These are phyloP conservation scores for Austroboletus novae-zelandiae DNA, from an alignment of 1,284 basidiomycete genomes.

Conservation along the genomic window DNA sequence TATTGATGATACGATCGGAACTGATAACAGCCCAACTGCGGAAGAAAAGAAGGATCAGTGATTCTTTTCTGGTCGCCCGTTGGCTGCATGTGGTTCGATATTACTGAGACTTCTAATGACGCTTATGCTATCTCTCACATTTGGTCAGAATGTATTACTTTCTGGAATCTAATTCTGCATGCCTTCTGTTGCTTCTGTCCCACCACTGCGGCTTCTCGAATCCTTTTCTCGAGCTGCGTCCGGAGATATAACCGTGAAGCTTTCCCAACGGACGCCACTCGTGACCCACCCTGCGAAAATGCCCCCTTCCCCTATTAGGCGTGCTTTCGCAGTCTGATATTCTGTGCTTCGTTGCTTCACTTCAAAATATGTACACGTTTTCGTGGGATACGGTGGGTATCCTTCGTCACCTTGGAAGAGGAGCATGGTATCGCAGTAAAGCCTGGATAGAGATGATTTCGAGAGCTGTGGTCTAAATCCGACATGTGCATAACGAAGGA, in stretches of 20 bases:
- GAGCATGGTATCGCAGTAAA: conserved; percentile 33
- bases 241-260: conserved; percentile 35
- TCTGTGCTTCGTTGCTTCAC: conserved; percentile 36
- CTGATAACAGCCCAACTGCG: background rate
- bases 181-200: background rate
- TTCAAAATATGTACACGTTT: conserved; percentile 35
- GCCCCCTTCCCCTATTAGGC: conserved; percentile 39
- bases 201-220: too few species aligned
- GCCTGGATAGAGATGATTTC: conserved; percentile 47
- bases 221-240: conserved; percentile 1
- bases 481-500: conserved; percentile 1
- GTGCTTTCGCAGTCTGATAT: conserved; percentile 50
- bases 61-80: background rate
- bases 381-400: conserved; percentile 2
- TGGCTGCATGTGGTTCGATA: conserved; percentile 8
- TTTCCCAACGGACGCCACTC: conserved; percentile 50
- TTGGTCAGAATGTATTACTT: conserved; percentile 10
- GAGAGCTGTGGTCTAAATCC: conserved; percentile 46
- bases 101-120: conserved; percentile 13
- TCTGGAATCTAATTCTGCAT: conserved; percentile 1
- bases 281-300: conserved; percentile 64
- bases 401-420: conserved; percentile 13
- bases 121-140: conserved; percentile 13
- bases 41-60: conserved; percentile 30
- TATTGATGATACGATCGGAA: conserved; percentile 13